These are phyloP conservation scores for Fusarium sp. DNA, from an alignment of 2,329 filamentous ascomycete species.

Conservation along the genomic window DNA sequence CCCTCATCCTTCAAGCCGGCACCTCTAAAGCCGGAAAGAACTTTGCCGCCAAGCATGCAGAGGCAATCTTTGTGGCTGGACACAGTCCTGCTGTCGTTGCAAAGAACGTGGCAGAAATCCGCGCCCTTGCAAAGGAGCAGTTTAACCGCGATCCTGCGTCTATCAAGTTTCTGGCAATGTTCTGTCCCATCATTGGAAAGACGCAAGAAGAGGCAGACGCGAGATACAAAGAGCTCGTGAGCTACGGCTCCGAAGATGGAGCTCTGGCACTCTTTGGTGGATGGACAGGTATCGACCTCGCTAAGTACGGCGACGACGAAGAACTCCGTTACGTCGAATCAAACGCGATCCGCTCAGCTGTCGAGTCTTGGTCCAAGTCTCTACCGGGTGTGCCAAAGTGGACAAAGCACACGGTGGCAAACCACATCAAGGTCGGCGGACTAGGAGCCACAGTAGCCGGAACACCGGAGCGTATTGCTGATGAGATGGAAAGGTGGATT, in stretches of 20 bases:
- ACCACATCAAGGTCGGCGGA: constrained; percentile 49
- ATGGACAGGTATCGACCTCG: constrained; percentile 74
- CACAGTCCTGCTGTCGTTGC: constrained; percentile 67
- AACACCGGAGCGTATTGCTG: constrained; percentile 46
- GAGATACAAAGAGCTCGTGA: constrained; percentile 63
- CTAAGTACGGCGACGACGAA: constrained; percentile 70
- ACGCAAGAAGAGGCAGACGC: constrained; percentile 68
- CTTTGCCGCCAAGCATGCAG: constrained; percentile 73
- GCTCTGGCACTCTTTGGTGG: constrained; percentile 74
- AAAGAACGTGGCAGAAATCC: constrained; percentile 68
- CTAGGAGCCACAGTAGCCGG: constrained; percentile 47
- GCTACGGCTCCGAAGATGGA: constrained; percentile 70
- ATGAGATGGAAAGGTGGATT: constrained; percentile 51
- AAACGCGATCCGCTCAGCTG: constrained; percentile 68
- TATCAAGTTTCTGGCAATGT: constrained; percentile 71
- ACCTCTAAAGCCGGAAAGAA: constrained; percentile 68
- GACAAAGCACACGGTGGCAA: constrained; percentile 44
- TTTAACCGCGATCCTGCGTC: constrained; percentile 63
- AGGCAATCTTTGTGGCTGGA: constrained; percentile 72
- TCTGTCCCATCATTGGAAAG: constrained; percentile 69
- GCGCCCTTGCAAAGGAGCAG: constrained; percentile 59
- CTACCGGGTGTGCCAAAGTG: constrained; percentile 43
- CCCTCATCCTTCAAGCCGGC: constrained; percentile 73
- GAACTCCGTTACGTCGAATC: constrained; percentile 71
- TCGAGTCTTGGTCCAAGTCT: constrained; percentile 59